A percentile compares a stretch with the other conserved stretches of the same genome.
Conservation (phyloP, 1,284 basidiomycete genomes). For the Neolentinus lepideus region DNA sequence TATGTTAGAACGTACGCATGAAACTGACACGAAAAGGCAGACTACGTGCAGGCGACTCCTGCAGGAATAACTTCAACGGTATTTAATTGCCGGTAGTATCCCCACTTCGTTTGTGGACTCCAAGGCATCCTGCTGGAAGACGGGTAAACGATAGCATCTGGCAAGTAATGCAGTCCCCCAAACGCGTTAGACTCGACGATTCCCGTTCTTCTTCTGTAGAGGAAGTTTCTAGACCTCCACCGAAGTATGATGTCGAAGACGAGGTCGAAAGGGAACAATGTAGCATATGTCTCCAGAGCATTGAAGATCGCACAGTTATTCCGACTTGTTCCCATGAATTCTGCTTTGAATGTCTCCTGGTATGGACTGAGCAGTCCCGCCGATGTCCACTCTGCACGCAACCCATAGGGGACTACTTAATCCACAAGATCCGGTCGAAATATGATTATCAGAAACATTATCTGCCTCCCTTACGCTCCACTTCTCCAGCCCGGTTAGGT, state of each 20-base stretch:
- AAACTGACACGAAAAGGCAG: no score
- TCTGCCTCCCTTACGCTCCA: conserved; percentile 53
- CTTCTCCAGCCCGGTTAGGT: conserved; percentile 35
- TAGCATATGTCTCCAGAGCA: conserved; percentile 70
- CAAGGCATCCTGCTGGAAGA: no score
- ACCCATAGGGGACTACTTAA: conserved; percentile 67
- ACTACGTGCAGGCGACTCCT: no score
- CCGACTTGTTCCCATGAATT: conserved; percentile 83
- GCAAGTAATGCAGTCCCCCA: not conserved
- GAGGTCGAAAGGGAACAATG: conserved; percentile 36
- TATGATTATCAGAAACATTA: conserved; percentile 79
- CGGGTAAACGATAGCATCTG: not conserved
- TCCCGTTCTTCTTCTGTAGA: not conserved
- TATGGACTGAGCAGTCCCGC: conserved; percentile 77
- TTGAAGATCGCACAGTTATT: conserved; percentile 73
- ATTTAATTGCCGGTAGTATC: no score
- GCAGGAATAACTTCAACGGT: no score
- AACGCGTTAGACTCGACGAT: not conserved
- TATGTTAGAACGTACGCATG: no score
- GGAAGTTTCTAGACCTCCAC: not conserved
- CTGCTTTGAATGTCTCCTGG: conserved; percentile 80
- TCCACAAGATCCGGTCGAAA: conserved; percentile 72
- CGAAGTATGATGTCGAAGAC: not conserved
- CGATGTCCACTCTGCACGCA: conserved; percentile 80
- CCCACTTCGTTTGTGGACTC: no score